These are phyloP conservation scores for Haematococcus lacustris DNA, from an alignment of 139 green algal species.

Conservation along the genomic window DNA sequence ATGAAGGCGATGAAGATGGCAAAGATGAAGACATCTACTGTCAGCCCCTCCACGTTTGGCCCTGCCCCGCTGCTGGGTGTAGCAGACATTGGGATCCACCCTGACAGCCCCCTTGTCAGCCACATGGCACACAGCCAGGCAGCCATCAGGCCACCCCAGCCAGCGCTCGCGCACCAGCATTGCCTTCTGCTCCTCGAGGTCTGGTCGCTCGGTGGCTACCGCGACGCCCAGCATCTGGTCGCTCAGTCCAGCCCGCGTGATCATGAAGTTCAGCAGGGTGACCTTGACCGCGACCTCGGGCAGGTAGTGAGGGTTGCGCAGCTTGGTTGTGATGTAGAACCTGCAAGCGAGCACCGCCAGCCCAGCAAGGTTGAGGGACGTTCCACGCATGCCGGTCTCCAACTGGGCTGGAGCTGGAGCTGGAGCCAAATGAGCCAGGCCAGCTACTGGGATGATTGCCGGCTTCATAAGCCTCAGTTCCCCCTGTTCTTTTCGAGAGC, in stretches of 20 bases:
- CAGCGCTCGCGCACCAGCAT: no score
- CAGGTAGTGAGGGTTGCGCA: constrained; percentile 50
- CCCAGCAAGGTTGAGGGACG: no score
- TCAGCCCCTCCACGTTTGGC: no score
- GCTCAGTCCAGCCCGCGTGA: constrained; percentile 58
- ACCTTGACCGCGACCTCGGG: constrained; percentile 70
- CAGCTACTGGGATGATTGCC: background rate
- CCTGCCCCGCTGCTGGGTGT: no score
- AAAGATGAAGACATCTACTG: no score
- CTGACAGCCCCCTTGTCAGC: no score
- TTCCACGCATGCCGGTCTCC: background rate
- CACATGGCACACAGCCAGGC: no score
- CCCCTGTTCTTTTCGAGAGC: no score
- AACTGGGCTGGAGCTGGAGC: background rate
- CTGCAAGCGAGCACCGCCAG: constrained; percentile 16
- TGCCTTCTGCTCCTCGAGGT: constrained; percentile 71
- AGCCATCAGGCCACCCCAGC: no score
- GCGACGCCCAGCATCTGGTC: constrained; percentile 73
- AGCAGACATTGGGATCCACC: no score
- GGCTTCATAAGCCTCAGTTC: background rate
- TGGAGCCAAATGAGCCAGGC: background rate
- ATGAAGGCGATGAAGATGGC: no score
- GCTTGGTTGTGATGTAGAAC: constrained; percentile 74
- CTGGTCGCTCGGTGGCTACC: constrained; percentile 66
- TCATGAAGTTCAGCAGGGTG: constrained; percentile 79